Conservation (phyloP, 768 basidiomycete species). For the Tephrocybe sp. region DNA sequence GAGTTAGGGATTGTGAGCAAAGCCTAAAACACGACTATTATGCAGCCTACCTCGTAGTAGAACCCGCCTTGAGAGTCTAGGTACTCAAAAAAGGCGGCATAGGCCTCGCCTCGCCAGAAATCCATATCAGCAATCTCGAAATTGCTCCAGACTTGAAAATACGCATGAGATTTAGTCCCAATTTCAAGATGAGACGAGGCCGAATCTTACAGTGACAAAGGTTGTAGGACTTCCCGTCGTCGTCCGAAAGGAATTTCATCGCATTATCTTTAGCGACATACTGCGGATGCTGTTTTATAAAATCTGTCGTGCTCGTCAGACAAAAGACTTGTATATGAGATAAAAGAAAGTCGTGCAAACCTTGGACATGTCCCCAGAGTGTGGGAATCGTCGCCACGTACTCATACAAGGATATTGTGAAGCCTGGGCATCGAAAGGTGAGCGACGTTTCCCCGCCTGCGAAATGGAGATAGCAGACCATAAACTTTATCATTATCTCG, state of each 20-base stretch:
- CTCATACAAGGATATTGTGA: slow-evolving; percentile 72
- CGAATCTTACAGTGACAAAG: slow-evolving; percentile 64
- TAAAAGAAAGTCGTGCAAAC: not conserved
- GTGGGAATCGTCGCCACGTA: slow-evolving; percentile 77
- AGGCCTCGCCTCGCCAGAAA: slow-evolving; percentile 64
- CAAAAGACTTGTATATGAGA: not conserved
- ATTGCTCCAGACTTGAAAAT: slow-evolving; percentile 52
- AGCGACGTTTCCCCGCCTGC: not conserved
- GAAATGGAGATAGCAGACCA: slow-evolving; percentile 41
- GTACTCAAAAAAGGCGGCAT: slow-evolving; percentile 62
- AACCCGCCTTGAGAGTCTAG: slow-evolving; percentile 64
- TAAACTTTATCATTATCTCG: slow-evolving; percentile 71
- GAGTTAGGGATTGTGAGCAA: not conserved
- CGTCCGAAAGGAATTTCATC: slow-evolving; percentile 29
- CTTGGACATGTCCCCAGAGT: slow-evolving; percentile 68
- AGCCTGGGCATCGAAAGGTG: not conserved
- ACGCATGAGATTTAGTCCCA: slow-evolving; percentile 11
- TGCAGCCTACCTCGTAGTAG: slow-evolving; percentile 54
- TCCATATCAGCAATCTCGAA: slow-evolving; percentile 75
- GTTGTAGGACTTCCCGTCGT: slow-evolving; percentile 33
- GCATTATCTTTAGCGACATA: slow-evolving; percentile 60
- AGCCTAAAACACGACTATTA: too few species aligned
- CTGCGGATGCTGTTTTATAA: slow-evolving; percentile 55
- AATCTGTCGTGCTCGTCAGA: slow-evolving; percentile 34
- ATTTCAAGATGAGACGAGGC: slow-evolving; percentile 31